phyloP scores from a whole-genome alignment of 2,329 filamentous ascomycete genomes.

The Fusarium napiforme region DNA sequence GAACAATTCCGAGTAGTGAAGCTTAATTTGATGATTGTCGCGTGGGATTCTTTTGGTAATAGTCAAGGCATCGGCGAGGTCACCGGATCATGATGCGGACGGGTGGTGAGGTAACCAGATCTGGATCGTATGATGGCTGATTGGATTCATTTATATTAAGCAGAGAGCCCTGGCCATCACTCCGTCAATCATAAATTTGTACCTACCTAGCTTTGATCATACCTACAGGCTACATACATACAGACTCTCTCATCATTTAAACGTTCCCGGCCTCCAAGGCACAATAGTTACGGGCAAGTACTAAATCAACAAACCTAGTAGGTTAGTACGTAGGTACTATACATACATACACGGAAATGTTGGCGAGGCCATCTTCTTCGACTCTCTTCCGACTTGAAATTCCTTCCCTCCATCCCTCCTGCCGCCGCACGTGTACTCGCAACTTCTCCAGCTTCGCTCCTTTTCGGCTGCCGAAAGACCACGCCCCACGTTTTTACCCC shows the following conservation, averaged over 20 bases:
- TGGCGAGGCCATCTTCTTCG: constrained; percentile 19
- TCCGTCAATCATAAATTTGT: not conserved
- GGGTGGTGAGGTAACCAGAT: constrained; percentile 1
- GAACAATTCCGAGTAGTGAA: not conserved
- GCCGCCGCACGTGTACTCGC: constrained; percentile 43
- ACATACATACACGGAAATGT: not conserved
- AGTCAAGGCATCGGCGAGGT: not conserved
- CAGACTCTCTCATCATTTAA: not conserved
- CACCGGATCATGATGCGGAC: constrained; percentile 6
- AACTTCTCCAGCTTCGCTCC: constrained; percentile 38
- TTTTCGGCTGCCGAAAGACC: constrained; percentile 38
- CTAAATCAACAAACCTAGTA: not conserved
- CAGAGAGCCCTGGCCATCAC: not conserved
- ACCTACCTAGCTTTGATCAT: not conserved
- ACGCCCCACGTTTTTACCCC: constrained; percentile 40
- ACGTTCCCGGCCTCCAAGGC: not conserved
- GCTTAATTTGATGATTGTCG: not conserved
- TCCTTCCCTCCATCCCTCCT: constrained; percentile 17
- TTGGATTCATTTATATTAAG: not conserved
- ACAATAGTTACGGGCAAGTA: not conserved
- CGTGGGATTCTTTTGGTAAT: not conserved
- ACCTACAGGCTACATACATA: not conserved
- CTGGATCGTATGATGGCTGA: constrained; percentile 25
- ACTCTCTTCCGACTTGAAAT: constrained; percentile 12
- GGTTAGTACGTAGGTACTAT: too few species aligned